These are phyloP conservation scores for Cytospora paraplurivora DNA, from an alignment of 2,329 filamentous ascomycete genomes.

Conservation along the genomic window DNA sequence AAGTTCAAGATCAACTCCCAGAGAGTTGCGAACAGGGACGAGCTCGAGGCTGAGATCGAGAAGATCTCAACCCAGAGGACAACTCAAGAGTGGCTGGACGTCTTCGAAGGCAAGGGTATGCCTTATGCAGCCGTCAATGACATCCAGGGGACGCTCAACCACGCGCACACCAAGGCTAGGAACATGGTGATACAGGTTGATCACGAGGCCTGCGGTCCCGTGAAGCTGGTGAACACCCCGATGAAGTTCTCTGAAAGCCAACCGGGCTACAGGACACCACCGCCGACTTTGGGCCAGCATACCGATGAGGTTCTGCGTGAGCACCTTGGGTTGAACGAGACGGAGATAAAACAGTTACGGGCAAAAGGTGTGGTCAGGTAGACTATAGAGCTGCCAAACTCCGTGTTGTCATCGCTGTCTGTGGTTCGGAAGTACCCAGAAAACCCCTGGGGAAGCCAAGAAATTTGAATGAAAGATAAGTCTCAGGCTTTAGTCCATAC, in stretches of 20 bases:
- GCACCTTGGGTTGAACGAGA: conserved; percentile 61
- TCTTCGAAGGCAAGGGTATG: conserved; percentile 89
- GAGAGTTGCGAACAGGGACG: conserved; percentile 69
- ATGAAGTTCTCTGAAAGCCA: conserved; percentile 88
- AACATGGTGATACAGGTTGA: conserved; percentile 89
- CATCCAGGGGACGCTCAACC: conserved; percentile 78
- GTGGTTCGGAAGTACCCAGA: too few species aligned
- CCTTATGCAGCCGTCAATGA: conserved; percentile 94
- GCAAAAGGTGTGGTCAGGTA: conserved; percentile 66
- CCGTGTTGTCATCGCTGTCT: too few species aligned
- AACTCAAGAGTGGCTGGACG: conserved; percentile 82
- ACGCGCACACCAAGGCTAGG: conserved; percentile 81
- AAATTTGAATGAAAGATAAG: too few species aligned
- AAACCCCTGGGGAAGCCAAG: background rate
- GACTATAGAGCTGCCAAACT: background rate
- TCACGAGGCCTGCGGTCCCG: conserved; percentile 78
- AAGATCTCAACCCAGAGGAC: conserved; percentile 72
- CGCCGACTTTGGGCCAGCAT: conserved; percentile 85
- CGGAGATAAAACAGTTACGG: conserved; percentile 64
- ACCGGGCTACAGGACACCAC: conserved; percentile 74
- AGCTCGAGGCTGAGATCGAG: conserved; percentile 80
- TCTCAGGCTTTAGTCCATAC: too few species aligned
- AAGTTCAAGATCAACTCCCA: conserved; percentile 63
- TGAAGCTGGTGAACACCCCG: conserved; percentile 91
- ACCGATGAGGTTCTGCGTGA: conserved; percentile 74